Percentiles rank a stretch among this genome's conserved stretches.
Evolutionary conservation across 768 basidiomycete genomes (phyloP).

Genomic region (Pholiota conissans): DNA sequence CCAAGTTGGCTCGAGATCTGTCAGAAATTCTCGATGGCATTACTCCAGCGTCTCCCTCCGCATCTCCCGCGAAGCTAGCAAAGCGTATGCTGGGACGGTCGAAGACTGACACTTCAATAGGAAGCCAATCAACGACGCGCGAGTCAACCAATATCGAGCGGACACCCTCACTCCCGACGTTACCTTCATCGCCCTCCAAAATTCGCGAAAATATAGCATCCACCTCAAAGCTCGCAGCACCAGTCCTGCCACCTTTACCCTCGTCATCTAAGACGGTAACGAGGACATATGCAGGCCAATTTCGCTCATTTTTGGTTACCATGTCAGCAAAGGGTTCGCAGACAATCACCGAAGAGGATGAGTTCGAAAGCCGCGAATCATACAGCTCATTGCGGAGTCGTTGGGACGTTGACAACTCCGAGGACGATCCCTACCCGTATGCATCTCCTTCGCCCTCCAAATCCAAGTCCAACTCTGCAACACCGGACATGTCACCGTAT

Average conservation of each 20-base stretch:
- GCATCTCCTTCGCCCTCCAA: slow-evolving; percentile 29
- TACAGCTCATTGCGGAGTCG: slow-evolving; percentile 73
- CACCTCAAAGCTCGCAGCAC: slow-evolving; percentile 19
- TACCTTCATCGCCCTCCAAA: slow-evolving; percentile 30
- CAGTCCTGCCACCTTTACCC: slow-evolving; percentile 26
- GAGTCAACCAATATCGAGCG: slow-evolving; percentile 22
- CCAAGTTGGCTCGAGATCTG: slow-evolving; percentile 39
- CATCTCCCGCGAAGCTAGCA: slow-evolving; percentile 47
- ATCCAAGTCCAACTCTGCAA: slow-evolving; percentile 28
- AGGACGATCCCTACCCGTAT: slow-evolving; percentile 58
- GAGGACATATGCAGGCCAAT: slow-evolving; percentile 73
- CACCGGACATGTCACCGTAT: slow-evolving; percentile 37
- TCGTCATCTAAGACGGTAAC: slow-evolving; percentile 36
- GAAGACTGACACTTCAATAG: slow-evolving; percentile 58
- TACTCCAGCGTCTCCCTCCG: slow-evolving; percentile 23
- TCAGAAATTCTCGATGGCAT: slow-evolving; percentile 45
- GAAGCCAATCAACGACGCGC: slow-evolving; percentile 21
- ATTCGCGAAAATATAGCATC: slow-evolving; percentile 12
- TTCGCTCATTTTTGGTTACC: slow-evolving; percentile 77
- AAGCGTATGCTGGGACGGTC: slow-evolving; percentile 76
- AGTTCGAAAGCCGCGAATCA: slow-evolving; percentile 64
- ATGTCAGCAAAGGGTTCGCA: slow-evolving; percentile 38
- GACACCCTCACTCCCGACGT: slow-evolving; percentile 37
- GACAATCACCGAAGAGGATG: slow-evolving; percentile 39
- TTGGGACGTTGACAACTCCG: slow-evolving; percentile 81